These are phyloP conservation scores for Tylopilus rubrobrunneus DNA, from an alignment of 768 basidiomycete genomes.

Conservation along the genomic window DNA sequence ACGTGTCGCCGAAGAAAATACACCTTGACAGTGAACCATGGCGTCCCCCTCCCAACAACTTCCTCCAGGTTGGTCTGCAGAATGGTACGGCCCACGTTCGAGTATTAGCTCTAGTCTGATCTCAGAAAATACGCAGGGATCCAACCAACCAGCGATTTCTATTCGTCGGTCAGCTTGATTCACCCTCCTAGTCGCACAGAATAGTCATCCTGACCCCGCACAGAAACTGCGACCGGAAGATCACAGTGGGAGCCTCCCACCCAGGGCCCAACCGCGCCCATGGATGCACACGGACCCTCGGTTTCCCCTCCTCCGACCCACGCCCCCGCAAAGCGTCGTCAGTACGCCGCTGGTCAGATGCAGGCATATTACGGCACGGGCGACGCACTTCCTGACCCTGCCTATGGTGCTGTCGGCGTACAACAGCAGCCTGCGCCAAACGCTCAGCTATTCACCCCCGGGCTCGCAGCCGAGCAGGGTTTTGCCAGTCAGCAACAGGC, in stretches of 20 bases:
- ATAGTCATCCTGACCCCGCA: constrained; percentile 15
- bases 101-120: not conserved
- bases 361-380: constrained; percentile 76
- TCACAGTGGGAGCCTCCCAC: constrained; percentile 88
- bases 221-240: constrained; percentile 80
- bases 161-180: constrained; percentile 71
- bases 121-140: constrained; percentile 54
- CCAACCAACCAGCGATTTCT: constrained; percentile 73
- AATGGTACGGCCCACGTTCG: constrained; percentile 61
- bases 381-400: constrained; percentile 42
- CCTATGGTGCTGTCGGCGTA: constrained; percentile 36
- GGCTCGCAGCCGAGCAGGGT: constrained; percentile 65
- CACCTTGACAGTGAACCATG: constrained; percentile 28
- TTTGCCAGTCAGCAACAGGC: constrained; percentile 60
- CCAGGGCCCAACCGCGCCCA: constrained; percentile 34
- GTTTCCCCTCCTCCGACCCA: constrained; percentile 43
- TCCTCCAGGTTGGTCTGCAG: constrained; percentile 89
- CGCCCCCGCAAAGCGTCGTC: constrained; percentile 66
- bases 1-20: constrained; percentile 23
- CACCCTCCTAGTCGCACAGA: constrained; percentile 3
- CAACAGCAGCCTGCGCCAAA: constrained; percentile 36
- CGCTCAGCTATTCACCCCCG: constrained; percentile 81
- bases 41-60: constrained; percentile 59
- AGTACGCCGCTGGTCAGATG: constrained; percentile 93
- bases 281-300: constrained; percentile 38